These are phyloP conservation scores for Pistacia vera DNA, from an alignment of 345 rosid genomes.

Conservation along the genomic window DNA sequence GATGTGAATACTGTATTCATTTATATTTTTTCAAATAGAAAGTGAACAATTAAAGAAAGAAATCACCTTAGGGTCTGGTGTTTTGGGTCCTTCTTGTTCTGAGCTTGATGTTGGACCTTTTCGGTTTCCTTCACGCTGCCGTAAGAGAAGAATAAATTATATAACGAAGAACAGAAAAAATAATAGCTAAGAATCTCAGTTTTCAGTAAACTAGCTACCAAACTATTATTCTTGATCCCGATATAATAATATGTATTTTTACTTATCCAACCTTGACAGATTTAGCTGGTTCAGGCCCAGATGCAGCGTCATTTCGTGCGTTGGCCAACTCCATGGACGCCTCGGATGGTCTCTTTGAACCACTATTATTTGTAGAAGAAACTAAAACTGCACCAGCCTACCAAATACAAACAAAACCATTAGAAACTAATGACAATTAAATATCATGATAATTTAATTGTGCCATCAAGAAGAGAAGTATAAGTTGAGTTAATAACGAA, in stretches of 20 bases:
- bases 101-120: conserved; percentile 56
- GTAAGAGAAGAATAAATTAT: conserved; percentile 16
- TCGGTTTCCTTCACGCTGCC: conserved; percentile 54
- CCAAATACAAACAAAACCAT: conserved; percentile 31
- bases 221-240: conserved; percentile 10
- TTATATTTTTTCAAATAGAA: background rate
- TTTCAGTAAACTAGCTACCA: conserved; percentile 7
- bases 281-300: conserved; percentile 45
- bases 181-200: conserved; percentile 20
- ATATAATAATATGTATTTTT: background rate
- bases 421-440: background rate
- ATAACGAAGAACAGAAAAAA: conserved; percentile 1
- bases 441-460: background rate
- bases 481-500: background rate
- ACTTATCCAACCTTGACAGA: conserved; percentile 45
- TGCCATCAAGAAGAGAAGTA: background rate
- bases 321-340: conserved; percentile 62
- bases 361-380: conserved; percentile 46
- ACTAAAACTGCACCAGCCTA: conserved; percentile 40
- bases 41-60: background rate
- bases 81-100: conserved; percentile 59
- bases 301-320: conserved; percentile 36
- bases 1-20: background rate
- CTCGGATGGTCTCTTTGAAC: conserved; percentile 55
- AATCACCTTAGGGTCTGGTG: conserved; percentile 63